These are phyloP conservation scores for Oryza glaberrima DNA, from an alignment of 176 grass and related monocot genomes.

Conservation along the genomic window DNA sequence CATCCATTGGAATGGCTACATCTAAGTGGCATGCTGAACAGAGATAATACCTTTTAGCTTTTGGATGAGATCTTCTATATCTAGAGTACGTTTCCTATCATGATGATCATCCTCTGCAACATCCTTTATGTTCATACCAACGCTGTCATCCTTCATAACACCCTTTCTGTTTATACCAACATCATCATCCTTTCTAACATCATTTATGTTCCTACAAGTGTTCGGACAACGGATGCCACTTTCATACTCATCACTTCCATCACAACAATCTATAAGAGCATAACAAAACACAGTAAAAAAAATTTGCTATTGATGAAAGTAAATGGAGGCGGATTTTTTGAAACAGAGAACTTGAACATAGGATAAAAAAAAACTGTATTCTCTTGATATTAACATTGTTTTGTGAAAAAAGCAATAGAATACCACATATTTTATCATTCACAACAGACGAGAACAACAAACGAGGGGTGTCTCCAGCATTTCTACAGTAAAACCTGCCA, in stretches of 20 bases:
- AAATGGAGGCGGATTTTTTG: background rate
- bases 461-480: constrained; percentile 68
- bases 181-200: constrained; percentile 40
- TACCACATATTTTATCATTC: constrained; percentile 96
- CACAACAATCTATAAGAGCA: constrained; percentile 79
- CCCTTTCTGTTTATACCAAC: background rate
- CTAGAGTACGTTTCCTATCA: constrained; percentile 40
- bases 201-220: constrained; percentile 60
- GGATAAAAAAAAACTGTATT: background rate
- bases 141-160: background rate
- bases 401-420: constrained; percentile 31
- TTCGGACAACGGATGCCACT: constrained; percentile 73
- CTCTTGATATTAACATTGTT: constrained; percentile 7
- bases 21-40: constrained; percentile 10
- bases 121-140: constrained; percentile 23
- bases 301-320: constrained; percentile 23
- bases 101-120: constrained; percentile 12
- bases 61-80: constrained; percentile 65
- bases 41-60: constrained; percentile 64
- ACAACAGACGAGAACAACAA: constrained; percentile 89
- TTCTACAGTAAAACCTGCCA: constrained; percentile 87
- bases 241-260: constrained; percentile 93
- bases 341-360: background rate
- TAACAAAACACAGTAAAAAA: background rate
- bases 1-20: background rate